Percentiles rank a stretch among this genome's conserved stretches.
phyloP scores from a whole-genome alignment of 345 rosid genomes.

The Hibiscus syriacus region DNA sequence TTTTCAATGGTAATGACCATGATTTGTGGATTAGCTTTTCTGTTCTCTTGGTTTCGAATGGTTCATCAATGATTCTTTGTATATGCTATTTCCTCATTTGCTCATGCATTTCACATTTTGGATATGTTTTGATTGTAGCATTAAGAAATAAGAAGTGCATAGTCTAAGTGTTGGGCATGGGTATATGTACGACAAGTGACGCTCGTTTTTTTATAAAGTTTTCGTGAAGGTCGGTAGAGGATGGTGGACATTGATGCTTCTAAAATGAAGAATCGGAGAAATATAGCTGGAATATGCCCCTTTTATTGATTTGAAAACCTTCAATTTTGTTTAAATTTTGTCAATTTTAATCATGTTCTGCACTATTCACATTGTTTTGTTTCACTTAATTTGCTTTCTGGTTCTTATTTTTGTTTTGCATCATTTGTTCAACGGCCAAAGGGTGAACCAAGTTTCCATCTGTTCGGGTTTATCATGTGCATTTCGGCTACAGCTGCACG shows the following conservation, averaged over 20 bases:
- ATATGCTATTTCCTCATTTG: neutral
- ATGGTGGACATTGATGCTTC: neutral
- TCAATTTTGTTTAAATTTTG: no score
- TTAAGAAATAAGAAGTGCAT: neutral
- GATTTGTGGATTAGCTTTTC: neutral
- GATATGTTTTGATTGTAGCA: neutral
- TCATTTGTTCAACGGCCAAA: slow-evolving; percentile 17
- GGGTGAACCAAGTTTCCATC: slow-evolving; percentile 99
- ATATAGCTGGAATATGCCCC: no score
- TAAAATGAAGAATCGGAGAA: neutral
- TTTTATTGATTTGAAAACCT: no score
- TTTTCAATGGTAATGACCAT: neutral
- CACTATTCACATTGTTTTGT: neutral
- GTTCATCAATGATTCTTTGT: neutral
- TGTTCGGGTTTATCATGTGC: slow-evolving; percentile 95
- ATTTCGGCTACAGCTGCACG: slow-evolving; percentile 93
- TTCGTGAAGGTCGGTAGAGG: no score
- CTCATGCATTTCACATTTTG: no score
- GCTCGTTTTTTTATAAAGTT: neutral
- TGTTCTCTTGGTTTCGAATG: neutral
- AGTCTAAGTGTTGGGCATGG: neutral
- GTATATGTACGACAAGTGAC: neutral
- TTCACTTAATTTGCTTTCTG: neutral
- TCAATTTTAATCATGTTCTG: no score
- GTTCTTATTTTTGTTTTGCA: neutral